These are phyloP conservation scores for Puccinia triticina DNA, from an alignment of 1,284 basidiomycete genomes.

Conservation along the genomic window DNA sequence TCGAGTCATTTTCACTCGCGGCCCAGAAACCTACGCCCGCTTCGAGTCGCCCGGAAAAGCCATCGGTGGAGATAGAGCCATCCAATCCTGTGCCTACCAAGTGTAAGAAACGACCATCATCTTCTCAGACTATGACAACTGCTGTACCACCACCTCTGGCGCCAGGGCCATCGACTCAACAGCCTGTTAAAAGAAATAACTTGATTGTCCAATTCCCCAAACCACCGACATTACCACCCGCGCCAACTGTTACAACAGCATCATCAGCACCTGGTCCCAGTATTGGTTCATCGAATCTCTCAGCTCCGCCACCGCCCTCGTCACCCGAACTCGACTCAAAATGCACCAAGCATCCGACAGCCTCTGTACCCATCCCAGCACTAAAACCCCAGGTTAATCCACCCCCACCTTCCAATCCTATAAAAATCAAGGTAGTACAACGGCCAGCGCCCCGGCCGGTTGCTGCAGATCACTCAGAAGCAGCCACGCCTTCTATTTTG, in stretches of 20 bases:
- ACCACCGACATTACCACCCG: conserved; percentile 23
- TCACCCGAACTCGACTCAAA: conserved; percentile 15
- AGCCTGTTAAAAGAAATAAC: conserved; percentile 19
- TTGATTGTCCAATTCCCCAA: conserved; percentile 30
- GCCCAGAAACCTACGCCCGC: conserved; percentile 8
- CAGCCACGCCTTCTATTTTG: background rate
- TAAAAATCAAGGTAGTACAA: conserved; percentile 41
- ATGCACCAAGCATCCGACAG: background rate
- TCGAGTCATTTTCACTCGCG: conserved; percentile 31
- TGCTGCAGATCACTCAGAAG: background rate
- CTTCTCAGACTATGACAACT: conserved; percentile 5
- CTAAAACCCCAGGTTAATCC: conserved; percentile 1
- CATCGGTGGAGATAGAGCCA: background rate
- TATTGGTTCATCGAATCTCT: conserved; percentile 4
- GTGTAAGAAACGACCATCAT: background rate
- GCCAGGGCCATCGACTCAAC: background rate
- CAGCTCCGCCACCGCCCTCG: conserved; percentile 41
- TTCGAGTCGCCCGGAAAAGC: background rate
- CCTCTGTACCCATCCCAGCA: background rate
- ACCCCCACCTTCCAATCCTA: conserved; percentile 12
- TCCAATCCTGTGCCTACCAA: background rate
- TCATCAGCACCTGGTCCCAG: background rate
- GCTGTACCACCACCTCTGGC: background rate
- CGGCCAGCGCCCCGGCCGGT: background rate
- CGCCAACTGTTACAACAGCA: background rate